Base-by-base conservation (phyloP, 208 protist genomes). In the Angomonas ambiguus region DNA sequence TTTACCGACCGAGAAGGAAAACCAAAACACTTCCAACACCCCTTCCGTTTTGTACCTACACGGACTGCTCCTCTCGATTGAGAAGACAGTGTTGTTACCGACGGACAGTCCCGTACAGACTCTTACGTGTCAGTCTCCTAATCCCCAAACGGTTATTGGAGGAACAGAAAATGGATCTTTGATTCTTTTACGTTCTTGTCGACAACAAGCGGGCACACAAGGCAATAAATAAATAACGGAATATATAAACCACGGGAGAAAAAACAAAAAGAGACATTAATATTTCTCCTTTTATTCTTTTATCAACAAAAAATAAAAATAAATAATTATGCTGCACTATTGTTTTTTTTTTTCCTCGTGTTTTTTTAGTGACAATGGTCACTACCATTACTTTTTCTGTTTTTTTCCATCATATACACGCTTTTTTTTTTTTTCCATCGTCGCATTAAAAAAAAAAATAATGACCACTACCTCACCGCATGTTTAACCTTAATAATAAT, bases 101-200 rank as follows among this genome's bases (percentile, higher is more conserved):
- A 42, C 63, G 8, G 38, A 53, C 31, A 70, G 62, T 60, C 61
- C 74, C 24, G 72, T 82, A 0, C 68, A 64, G 2, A 82, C 63
- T 27, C 53, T 92, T 28, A 76, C 89, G 4, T 83, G 69, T 34
- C 86, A 93, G 58, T 74, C 82, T 27, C 67, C 18, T 1, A 82
- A 91, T 42, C 71, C 82, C 5, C 90, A 95, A 65, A 80, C 89
- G 4, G 77, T 87, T 25, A 62, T 95, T 5, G 79, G 77, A n/a
- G 84, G 79, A 13, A 38, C 58, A 5, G 20, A 31, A 22, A 35
- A 62, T 41, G 58, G 58, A 2, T 41, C 33, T 22, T 48, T 62
- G 20, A 68, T 58, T 8, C 72, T 88, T 2, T 25, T 74, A 2
- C 69, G 69, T 34, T 67, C 63, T 16, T 66, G 45, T 10, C 32